Base-by-base conservation (phyloP, 2,329 filamentous ascomycete genomes). In the Talaromyces marneffei region DNA sequence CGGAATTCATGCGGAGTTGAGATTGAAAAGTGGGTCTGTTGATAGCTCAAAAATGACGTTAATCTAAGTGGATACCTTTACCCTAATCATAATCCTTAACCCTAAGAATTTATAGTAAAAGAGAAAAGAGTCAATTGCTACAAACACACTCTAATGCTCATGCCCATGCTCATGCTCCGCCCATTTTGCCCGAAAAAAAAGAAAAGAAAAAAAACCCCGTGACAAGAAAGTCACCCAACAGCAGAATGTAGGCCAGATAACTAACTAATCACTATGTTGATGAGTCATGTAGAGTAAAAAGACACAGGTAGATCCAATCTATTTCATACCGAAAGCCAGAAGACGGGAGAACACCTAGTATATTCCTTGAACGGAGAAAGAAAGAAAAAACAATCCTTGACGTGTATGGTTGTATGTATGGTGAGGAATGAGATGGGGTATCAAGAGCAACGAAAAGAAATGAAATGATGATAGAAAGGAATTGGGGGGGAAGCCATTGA, bases 391-490 rank as follows among this genome's bases (percentile, higher is more conserved):
- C 10, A 48, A 20, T 57, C 39, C 31, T 59, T 53, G 50, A 54
- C 29, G 20, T 40, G 46, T 20, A 33, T 53, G 33, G 31, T 39
- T 33, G 18, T 31, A 20, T 52, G 48, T 40, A 53, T 53, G 44
- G n/a, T 35, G 29, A 10, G 18, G 48, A 60, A 54, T 42, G 57
- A 44, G 25, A 39, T 25, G 61, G 57, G 57, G 61, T 60, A 63
- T 63, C 57, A 60, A 61, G 39, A 50, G 40, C 4, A 40, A 55
- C 25, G 29, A 57, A 25, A 27, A 50, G 14, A 55, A 18, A 57
- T n/a, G 16, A 42, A 27, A 63, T 57, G 55, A 59, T n/a, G n/a
- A n/a, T n/a, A n/a, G n/a, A 63, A 35, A 39, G 35, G 61, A 44
- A 52, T 37, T n/a, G n/a, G 31, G 52, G 56, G 39, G 58, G 61